Conservation (phyloP, 352 stramenopile species). For the Globisporangium iwayamae region DNA sequence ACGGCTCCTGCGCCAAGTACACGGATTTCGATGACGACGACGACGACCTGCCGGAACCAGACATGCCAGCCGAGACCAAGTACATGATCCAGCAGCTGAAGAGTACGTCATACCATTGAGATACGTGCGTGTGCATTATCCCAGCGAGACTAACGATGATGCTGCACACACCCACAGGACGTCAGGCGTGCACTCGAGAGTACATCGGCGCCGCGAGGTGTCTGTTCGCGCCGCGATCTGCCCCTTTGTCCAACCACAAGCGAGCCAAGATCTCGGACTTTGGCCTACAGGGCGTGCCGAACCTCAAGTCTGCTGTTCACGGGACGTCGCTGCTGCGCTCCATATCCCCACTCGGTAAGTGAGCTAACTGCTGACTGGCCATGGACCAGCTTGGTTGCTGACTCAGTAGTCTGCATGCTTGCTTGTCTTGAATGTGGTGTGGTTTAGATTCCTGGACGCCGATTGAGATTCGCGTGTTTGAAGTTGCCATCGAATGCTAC, state of each 20-base stretch:
- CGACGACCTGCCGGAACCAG: slow-evolving; percentile 47
- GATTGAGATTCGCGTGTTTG: slow-evolving; percentile 79
- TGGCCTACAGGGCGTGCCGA: slow-evolving; percentile 42
- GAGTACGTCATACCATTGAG: slow-evolving; percentile 31
- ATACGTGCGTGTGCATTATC: neutral
- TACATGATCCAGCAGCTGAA: slow-evolving; percentile 60
- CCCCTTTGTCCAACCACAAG: slow-evolving; percentile 40
- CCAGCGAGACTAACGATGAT: neutral
- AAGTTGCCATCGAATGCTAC: slow-evolving; percentile 80
- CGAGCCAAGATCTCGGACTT: slow-evolving; percentile 50
- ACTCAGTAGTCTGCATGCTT: neutral
- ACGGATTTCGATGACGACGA: slow-evolving; percentile 38
- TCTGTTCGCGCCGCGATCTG: slow-evolving; percentile 39
- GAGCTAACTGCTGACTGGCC: neutral
- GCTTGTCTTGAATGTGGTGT: slow-evolving; percentile 12
- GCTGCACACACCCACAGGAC: slow-evolving; percentile 24
- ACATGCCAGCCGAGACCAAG: slow-evolving; percentile 51
- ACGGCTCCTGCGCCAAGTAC: slow-evolving; percentile 42
- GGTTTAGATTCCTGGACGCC: slow-evolving; percentile 69
- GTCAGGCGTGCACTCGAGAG: slow-evolving; percentile 63
- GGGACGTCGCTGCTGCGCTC: slow-evolving; percentile 44
- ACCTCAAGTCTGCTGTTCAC: slow-evolving; percentile 49
- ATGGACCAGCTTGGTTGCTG: neutral
- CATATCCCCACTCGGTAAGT: slow-evolving; percentile 11
- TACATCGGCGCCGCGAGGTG: slow-evolving; percentile 57